Percentiles rank a stretch among this genome's conserved stretches.
Conservation (phyloP, 1,139 yeast genomes). For the Yamadazyma mexicana region DNA sequence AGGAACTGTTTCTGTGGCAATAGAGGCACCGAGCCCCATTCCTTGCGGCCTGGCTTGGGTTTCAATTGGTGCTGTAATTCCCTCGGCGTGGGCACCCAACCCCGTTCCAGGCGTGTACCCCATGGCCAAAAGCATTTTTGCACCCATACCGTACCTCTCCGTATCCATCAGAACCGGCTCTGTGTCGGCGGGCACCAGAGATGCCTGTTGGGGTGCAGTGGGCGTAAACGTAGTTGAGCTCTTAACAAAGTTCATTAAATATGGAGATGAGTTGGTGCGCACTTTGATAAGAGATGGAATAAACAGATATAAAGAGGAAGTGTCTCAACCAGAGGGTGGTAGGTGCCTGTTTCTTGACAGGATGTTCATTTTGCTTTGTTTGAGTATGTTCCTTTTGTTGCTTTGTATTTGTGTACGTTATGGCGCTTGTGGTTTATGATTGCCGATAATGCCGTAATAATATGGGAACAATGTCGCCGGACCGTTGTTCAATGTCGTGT, state of each 20-base stretch:
- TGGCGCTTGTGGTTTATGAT: too few species aligned
- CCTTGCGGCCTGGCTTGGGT: constrained; percentile 66
- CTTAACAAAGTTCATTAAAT: constrained; percentile 3
- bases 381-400: too few species aligned
- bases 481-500: too few species aligned
- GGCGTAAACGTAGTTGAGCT: neutral
- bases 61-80: constrained; percentile 77
- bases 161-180: neutral
- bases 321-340: too few species aligned
- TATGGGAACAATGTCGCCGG: too few species aligned
- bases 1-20: neutral
- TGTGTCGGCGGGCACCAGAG: neutral
- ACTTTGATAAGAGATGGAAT: neutral
- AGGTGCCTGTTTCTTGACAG: too few species aligned
- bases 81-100: constrained; percentile 67
- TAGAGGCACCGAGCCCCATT: constrained; percentile 64
- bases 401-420: too few species aligned
- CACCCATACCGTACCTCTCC: constrained; percentile 77
- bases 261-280: neutral
- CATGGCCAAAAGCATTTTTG: constrained; percentile 75
- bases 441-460: too few species aligned
- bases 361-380: too few species aligned
- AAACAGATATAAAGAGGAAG: neutral
- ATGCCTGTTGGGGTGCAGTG: neutral
- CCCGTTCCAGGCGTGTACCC: constrained; percentile 87